Conservation (phyloP, 345 rosid species). For the Passiflora organensis region DNA sequence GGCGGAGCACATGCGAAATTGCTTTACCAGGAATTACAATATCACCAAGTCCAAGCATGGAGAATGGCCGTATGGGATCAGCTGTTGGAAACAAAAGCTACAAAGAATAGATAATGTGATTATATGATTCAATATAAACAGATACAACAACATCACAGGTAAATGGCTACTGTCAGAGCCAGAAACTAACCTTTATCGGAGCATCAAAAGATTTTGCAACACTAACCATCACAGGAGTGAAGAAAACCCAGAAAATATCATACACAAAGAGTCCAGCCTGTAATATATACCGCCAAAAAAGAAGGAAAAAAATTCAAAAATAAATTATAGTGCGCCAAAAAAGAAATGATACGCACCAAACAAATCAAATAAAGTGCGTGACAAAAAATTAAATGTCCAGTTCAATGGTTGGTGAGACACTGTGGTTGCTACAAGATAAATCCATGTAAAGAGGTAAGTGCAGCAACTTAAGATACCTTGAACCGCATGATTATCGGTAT, state of each 20-base stretch:
- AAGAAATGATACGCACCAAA: background rate
- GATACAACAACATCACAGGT: background rate
- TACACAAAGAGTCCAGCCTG: constrained; percentile 96
- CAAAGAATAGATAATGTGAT: constrained; percentile 1
- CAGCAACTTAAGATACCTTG: no score
- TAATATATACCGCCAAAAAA: constrained; percentile 8
- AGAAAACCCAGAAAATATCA: constrained; percentile 99
- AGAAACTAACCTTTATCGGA: constrained; percentile 85
- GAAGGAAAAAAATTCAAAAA: background rate
- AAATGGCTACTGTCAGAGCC: no score
- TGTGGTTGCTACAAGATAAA: no score
- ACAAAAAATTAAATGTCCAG: no score
- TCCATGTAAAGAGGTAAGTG: no score
- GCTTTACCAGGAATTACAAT: constrained; percentile 95
- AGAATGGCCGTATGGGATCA: constrained; percentile 68
- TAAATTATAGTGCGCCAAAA: background rate
- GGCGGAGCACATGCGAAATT: constrained; percentile 7
- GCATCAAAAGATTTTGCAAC: constrained; percentile 99
- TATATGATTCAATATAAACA: background rate
- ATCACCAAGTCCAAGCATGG: constrained; percentile 99
- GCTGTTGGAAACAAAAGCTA: constrained; percentile 96
- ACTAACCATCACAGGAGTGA: constrained; percentile 98
- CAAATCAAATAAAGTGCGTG: no score
- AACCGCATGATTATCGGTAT: no score
- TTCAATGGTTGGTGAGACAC: no score